Evolutionary conservation across 1,284 basidiomycete genomes (phyloP).

Genomic region (Tausonia pullulans): DNA sequence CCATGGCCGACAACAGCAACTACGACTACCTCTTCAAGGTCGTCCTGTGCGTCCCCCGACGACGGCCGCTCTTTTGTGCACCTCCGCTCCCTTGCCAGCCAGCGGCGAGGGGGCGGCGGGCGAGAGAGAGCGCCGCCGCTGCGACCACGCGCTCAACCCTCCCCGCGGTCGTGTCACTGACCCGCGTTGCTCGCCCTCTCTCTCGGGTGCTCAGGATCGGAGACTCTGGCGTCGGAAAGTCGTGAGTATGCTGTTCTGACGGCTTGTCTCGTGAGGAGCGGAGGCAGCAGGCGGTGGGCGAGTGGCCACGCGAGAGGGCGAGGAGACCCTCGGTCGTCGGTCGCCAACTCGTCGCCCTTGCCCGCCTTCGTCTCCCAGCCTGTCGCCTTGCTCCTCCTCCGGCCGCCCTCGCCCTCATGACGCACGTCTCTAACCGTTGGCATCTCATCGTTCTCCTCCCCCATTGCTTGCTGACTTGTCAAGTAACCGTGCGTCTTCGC

Average conservation of each 20-base stretch:
- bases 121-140: not conserved
- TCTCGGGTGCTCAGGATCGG: slow-evolving; percentile 94
- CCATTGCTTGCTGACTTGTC: no score
- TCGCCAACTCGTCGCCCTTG: no score
- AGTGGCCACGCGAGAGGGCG: no score
- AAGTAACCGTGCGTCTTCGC: no score
- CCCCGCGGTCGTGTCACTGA: not conserved
- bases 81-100: not conserved
- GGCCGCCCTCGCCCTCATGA: no score
- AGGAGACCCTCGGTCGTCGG: no score
- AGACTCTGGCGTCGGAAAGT: slow-evolving; percentile 98
- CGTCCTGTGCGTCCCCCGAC: slow-evolving; percentile 19
- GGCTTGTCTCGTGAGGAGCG: no score
- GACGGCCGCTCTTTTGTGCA: not conserved
- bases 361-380: no score
- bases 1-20: slow-evolving; percentile 79
- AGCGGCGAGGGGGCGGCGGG: slow-evolving; percentile 2
- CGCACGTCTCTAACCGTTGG: no score
- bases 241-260: slow-evolving; percentile 32
- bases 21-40: slow-evolving; percentile 97
- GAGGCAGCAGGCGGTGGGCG: no score
- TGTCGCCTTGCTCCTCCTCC: no score
- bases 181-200: slow-evolving; percentile 35
- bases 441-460: no score
- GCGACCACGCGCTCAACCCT: slow-evolving; percentile 14